These are phyloP conservation scores for Zalaria obscura DNA, from an alignment of 2,329 filamentous ascomycete genomes.

Conservation along the genomic window DNA sequence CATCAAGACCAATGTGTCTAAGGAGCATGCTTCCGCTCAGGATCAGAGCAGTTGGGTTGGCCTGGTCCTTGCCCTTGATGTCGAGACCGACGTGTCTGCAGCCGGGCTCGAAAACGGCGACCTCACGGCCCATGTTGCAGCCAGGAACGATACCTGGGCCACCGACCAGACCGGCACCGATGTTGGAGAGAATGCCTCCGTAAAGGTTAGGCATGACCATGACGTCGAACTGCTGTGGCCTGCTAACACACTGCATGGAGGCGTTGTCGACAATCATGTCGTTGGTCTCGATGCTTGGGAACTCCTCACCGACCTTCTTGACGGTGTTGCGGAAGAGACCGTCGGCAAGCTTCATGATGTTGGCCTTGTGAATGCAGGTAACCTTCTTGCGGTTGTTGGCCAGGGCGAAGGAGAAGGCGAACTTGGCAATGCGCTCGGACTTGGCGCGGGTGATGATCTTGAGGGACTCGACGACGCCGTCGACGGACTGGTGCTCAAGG, in stretches of 20 bases:
- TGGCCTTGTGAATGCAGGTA: constrained; percentile 99
- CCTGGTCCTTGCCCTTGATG: constrained; percentile 99
- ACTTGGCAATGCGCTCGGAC: constrained; percentile 98
- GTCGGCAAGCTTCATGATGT: constrained; percentile 99
- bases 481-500: constrained; percentile 94
- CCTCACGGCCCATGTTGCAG: constrained; percentile 98
- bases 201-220: constrained; percentile 99
- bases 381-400: constrained; percentile 99
- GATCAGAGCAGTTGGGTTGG: constrained; percentile 91
- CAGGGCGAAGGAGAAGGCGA: constrained; percentile 92
- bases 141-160: constrained; percentile 94
- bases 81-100: constrained; percentile 98
- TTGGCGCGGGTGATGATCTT: constrained; percentile 99
- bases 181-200: constrained; percentile 97
- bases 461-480: constrained; percentile 93
- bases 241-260: constrained; percentile 95
- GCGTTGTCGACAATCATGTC: constrained; percentile 99
- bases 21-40: constrained; percentile 95
- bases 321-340: constrained; percentile 98
- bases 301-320: constrained; percentile 84
- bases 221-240: constrained; percentile 96
- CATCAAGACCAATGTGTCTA: constrained; percentile 89
- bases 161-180: constrained; percentile 90
- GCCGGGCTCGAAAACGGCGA: constrained; percentile 96
- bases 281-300: constrained; percentile 87